Percentiles rank a stretch among this genome's conserved stretches.
Evolutionary conservation across 805 yeast genomes (phyloP).

Genomic region (Brettanomyces sp.): DNA sequence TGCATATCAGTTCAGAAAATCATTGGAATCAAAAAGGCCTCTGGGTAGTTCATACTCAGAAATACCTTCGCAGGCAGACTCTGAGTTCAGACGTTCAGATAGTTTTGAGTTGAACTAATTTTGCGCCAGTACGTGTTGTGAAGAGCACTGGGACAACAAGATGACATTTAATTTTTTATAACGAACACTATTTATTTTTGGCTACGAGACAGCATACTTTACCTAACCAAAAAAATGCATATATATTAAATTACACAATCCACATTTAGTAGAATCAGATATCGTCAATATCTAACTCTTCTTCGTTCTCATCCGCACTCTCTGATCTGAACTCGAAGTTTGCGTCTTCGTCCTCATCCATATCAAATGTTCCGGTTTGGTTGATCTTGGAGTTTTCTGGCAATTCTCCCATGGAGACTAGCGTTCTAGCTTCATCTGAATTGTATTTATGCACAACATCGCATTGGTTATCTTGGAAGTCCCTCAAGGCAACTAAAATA

Average conservation of each 20-base stretch:
- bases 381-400: constrained; percentile 96
- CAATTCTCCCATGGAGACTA: constrained; percentile 91
- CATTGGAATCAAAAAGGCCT: constrained; percentile 54
- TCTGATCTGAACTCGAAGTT: constrained; percentile 97
- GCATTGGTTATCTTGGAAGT: constrained; percentile 96
- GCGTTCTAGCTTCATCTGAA: constrained; percentile 95
- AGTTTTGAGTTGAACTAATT: constrained; percentile 35
- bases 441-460: constrained; percentile 95
- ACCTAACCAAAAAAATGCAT: background rate
- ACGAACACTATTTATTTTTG: background rate
- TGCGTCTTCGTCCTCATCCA: constrained; percentile 93
- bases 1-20: constrained; percentile 61
- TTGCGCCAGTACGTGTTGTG: no score
- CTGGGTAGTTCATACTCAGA: constrained; percentile 2
- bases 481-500: constrained; percentile 90
- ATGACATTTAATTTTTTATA: no score
- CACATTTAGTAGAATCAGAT: constrained; percentile 38
- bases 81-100: constrained; percentile 52
- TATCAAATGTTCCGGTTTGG: constrained; percentile 95
- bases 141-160: no score
- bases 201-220: background rate
- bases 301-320: constrained; percentile 63
- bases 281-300: constrained; percentile 86
- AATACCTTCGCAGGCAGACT: constrained; percentile 13
- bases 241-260: background rate